Percentiles rank a stretch among this genome's conserved stretches.
Conservation (phyloP, 768 basidiomycete genomes). For the Peribolospora kevripleyi region DNA sequence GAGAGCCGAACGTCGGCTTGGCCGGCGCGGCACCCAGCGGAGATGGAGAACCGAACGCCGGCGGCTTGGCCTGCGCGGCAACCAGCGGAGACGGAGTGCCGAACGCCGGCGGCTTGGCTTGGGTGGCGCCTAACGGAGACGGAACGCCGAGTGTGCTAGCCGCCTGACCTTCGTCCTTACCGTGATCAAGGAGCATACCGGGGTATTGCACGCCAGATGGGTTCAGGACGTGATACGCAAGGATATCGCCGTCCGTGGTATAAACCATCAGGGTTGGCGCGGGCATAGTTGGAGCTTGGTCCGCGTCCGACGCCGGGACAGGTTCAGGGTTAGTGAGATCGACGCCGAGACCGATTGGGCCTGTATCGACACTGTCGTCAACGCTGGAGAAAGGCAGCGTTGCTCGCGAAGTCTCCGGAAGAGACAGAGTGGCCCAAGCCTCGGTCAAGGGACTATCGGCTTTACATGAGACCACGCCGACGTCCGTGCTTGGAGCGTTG, state of each 20-base stretch:
- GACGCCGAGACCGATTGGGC: slow-evolving; percentile 19
- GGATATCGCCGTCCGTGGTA: slow-evolving; percentile 20
- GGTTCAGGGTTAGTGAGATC: slow-evolving; percentile 17
- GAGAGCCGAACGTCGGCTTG: background rate
- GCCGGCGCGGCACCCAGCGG: background rate
- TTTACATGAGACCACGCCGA: slow-evolving; percentile 17
- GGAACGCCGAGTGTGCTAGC: slow-evolving; percentile 3
- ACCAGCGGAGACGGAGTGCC: background rate
- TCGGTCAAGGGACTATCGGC: slow-evolving; percentile 1
- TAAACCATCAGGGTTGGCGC: slow-evolving; percentile 17
- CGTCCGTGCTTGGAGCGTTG: slow-evolving; percentile 17
- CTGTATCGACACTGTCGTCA: slow-evolving; percentile 17
- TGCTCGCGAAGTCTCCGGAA: slow-evolving; percentile 19
- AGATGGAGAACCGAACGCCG: background rate
- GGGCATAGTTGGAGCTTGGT: slow-evolving; percentile 16
- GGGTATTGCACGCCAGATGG: slow-evolving; percentile 13
- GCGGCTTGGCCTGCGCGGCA: background rate
- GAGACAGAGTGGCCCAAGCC: slow-evolving; percentile 15
- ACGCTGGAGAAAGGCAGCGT: slow-evolving; percentile 17
- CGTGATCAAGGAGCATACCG: slow-evolving; percentile 14
- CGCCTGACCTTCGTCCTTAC: background rate
- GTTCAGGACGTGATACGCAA: slow-evolving; percentile 18
- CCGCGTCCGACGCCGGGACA: slow-evolving; percentile 10
- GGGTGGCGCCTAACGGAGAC: slow-evolving; percentile 2
- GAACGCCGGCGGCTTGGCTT: background rate